Conservation (phyloP, 306 rosid species). For the Purshia tridentata region DNA sequence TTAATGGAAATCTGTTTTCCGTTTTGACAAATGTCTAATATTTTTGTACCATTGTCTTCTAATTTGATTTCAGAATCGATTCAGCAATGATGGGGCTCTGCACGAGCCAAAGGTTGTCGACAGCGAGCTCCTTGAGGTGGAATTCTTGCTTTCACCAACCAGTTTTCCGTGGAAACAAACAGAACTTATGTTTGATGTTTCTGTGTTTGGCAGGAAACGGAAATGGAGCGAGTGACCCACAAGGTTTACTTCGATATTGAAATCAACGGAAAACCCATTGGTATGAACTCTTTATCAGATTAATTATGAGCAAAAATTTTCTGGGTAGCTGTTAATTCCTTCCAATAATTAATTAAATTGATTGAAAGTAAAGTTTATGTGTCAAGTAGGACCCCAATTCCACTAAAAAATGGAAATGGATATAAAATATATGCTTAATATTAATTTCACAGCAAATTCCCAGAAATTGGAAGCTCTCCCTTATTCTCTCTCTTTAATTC, state of each 20-base stretch:
- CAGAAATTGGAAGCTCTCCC: too few relatives aligned
- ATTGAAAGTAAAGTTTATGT: not conserved
- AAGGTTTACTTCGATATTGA: slow-evolving; percentile 50
- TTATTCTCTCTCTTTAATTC: too few relatives aligned
- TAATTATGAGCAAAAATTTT: not conserved
- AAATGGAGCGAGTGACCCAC: slow-evolving; percentile 48
- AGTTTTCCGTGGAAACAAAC: slow-evolving; percentile 6
- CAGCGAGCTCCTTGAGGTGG: slow-evolving; percentile 27
- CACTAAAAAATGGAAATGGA: not conserved
- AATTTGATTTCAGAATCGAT: slow-evolving; percentile 28
- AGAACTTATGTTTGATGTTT: not conserved
- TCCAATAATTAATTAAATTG: not conserved
- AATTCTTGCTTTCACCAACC: not conserved
- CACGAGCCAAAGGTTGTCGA: slow-evolving; percentile 4
- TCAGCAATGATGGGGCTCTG: slow-evolving; percentile 24
- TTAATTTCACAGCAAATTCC: too few relatives aligned
- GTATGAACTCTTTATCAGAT: slow-evolving; percentile 28
- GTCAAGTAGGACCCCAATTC: not conserved
- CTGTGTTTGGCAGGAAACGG: slow-evolving; percentile 26
- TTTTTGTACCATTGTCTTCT: not conserved
- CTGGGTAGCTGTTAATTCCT: not conserved
- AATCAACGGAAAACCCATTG: slow-evolving; percentile 45
- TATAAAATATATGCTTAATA: too few relatives aligned
- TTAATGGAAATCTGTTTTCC: too few relatives aligned
- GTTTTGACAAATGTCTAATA: not conserved